phyloP scores from a whole-genome alignment of 192 early-diverging fungal genomes.

The Coemansia sp. region DNA sequence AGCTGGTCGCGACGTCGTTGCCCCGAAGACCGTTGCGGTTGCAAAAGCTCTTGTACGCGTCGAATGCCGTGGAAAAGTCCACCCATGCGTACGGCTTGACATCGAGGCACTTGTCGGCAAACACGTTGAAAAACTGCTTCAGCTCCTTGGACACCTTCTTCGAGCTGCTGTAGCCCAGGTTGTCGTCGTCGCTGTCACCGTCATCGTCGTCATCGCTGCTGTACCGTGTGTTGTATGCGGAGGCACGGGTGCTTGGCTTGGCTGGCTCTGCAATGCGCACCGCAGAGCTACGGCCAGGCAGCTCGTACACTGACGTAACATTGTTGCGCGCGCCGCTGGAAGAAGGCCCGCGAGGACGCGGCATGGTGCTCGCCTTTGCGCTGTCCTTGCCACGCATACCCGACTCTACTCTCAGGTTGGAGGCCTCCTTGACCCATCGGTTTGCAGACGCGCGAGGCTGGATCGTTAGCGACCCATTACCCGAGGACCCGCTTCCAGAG shows the following conservation, averaged over 20 bases:
- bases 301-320: slow-evolving; percentile 44
- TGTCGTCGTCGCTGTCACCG: slow-evolving; percentile 22
- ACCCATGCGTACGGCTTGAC: slow-evolving; percentile 58
- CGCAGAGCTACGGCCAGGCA: slow-evolving; percentile 35
- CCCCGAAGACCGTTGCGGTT: slow-evolving; percentile 50
- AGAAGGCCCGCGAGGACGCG: slow-evolving; percentile 33
- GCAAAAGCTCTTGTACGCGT: slow-evolving; percentile 52
- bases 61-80: slow-evolving; percentile 31
- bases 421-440: slow-evolving; percentile 55
- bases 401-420: slow-evolving; percentile 40
- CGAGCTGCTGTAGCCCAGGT: not conserved
- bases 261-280: slow-evolving; percentile 17
- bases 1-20: slow-evolving; percentile 38
- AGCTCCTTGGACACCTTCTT: slow-evolving; percentile 39
- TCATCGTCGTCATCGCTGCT: slow-evolving; percentile 15
- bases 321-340: slow-evolving; percentile 32
- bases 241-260: slow-evolving; percentile 10
- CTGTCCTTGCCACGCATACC: slow-evolving; percentile 15
- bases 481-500: slow-evolving; percentile 45
- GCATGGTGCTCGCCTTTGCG: slow-evolving; percentile 41
- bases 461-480: slow-evolving; percentile 41
- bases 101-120: slow-evolving; percentile 54
- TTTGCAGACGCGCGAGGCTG: slow-evolving; percentile 38
- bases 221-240: slow-evolving; percentile 19
- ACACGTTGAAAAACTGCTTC: slow-evolving; percentile 47